These are phyloP conservation scores for Xylariaceae sp. DNA, from an alignment of 2,329 filamentous ascomycete genomes.

Conservation along the genomic window DNA sequence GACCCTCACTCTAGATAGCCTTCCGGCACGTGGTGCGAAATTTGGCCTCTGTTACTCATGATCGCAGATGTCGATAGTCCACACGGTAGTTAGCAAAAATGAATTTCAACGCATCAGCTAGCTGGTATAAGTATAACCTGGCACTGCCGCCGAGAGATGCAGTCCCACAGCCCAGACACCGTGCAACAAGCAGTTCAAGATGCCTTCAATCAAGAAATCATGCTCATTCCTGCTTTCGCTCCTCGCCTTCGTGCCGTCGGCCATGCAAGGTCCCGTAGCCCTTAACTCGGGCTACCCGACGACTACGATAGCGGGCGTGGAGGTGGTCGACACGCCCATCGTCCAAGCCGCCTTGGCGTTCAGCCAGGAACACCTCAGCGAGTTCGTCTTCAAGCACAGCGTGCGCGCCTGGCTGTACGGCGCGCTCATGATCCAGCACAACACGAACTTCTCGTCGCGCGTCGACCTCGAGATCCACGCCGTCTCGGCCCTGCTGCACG, in stretches of 20 bases:
- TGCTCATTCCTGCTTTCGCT: slow-evolving; percentile 5
- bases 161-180: neutral
- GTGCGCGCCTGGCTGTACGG: slow-evolving; percentile 32
- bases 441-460: slow-evolving; percentile 25
- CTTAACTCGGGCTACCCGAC: slow-evolving; percentile 18
- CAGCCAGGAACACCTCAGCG: slow-evolving; percentile 21
- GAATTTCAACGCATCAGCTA: neutral
- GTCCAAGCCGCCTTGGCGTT: slow-evolving; percentile 23
- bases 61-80: neutral
- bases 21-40: neutral
- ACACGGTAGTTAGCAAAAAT: neutral
- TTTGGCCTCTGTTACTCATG: neutral
- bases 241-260: slow-evolving; percentile 15
- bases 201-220: neutral
- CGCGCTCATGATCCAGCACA: slow-evolving; percentile 23
- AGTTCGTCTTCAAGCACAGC: slow-evolving; percentile 29
- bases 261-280: slow-evolving; percentile 8
- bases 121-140: neutral
- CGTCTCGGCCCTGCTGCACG: slow-evolving; percentile 28
- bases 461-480: slow-evolving; percentile 31
- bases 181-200: neutral
- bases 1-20: neutral
- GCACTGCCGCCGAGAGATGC: neutral
- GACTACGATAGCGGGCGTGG: slow-evolving; percentile 28
- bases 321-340: slow-evolving; percentile 31